Base-by-base conservation (phyloP, 257 asterid genomes). In the Buddleja alternifolia region DNA sequence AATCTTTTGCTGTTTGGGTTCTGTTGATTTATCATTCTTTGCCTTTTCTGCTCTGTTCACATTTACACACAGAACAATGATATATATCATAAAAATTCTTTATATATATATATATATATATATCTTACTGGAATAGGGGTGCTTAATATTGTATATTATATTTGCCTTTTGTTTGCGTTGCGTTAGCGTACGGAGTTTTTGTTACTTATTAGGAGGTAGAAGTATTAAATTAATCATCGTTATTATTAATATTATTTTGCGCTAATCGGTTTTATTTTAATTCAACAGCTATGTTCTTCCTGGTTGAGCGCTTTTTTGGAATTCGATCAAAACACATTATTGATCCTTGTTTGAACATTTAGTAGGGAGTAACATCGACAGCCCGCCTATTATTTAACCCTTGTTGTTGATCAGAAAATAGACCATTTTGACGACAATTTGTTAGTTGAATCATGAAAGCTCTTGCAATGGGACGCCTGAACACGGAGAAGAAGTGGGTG, bases 401-500 rank as follows among this genome's bases (percentile, higher is more conserved):
- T 21, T 57, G 44, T 60, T 55, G 55, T 40, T 70, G 61, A 81
- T 47, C 53, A 50, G 41, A 66, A 17, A 54, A 57, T 7, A 47
- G 50, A 36, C 20, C 12, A 19, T 32, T 20, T n/a, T 54, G 72
- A 46, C 69, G 56, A 75, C 73, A 77, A 55, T 20, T 71, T 70
- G 66, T 41, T 57, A 25, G 40, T 41, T 45, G 66, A 77, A 75
- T 73, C 70, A 64, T 80, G 87, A 74, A 80, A 67, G 76, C 66
- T 80, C 73, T 54, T 73, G 76, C 81, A 53, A 86, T 88, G 96
- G 93, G 90, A 76, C 73, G 84, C 73, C 14, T 75, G 72, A 82
- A 70, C 61, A 25, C 82, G 71, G 97, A 90, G 86, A 92, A 78
- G 82, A 92, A 70, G 70, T 92, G 97, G 97, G 64, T 82, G 55